Evolutionary conservation across 495 filamentous ascomycete species (phyloP).

Genomic region (Penicillium malachiteum): DNA sequence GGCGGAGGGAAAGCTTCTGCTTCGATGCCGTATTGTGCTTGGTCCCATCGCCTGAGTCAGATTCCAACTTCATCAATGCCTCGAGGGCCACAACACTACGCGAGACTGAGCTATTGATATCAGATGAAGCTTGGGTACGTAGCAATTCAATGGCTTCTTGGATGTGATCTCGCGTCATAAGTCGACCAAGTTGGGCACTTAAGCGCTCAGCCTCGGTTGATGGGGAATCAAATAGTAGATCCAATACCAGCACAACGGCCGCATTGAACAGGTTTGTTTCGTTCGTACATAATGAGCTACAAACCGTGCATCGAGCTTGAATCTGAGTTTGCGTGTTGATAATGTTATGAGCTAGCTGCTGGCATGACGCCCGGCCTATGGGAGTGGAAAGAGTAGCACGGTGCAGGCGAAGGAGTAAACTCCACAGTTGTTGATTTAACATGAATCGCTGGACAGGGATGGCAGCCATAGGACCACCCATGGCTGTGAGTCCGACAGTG

Average conservation of each 20-base stretch:
- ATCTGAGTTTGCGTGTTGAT: conserved; percentile 21
- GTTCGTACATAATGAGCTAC: conserved; percentile 20
- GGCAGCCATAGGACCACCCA: conserved; percentile 20
- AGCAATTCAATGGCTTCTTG: conserved; percentile 23
- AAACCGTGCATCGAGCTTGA: conserved; percentile 24
- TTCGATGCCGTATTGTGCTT: not conserved
- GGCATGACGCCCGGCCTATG: conserved; percentile 18
- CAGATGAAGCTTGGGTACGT: not conserved
- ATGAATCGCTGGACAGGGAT: conserved; percentile 32
- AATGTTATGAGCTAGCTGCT: conserved; percentile 29
- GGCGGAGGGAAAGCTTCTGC: not conserved
- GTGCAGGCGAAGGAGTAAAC: conserved; percentile 28
- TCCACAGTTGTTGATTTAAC: conserved; percentile 36
- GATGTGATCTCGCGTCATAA: conserved; percentile 27
- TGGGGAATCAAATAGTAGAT: conserved; percentile 13
- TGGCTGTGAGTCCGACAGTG: conserved; percentile 18
- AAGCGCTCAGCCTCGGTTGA: not conserved
- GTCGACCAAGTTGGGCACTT: conserved; percentile 15
- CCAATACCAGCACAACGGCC: conserved; percentile 16
- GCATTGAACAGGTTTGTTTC: conserved; percentile 25
- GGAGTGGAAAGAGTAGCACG: conserved; percentile 16
- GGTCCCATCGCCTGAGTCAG: not conserved
- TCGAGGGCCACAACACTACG: conserved; percentile 18
- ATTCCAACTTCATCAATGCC: conserved; percentile 23
- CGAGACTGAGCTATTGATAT: not conserved